A percentile compares a stretch with the other conserved stretches of the same genome.
phyloP scores from a whole-genome alignment of 352 stramenopile genomes.

The Bremia lactucae region DNA sequence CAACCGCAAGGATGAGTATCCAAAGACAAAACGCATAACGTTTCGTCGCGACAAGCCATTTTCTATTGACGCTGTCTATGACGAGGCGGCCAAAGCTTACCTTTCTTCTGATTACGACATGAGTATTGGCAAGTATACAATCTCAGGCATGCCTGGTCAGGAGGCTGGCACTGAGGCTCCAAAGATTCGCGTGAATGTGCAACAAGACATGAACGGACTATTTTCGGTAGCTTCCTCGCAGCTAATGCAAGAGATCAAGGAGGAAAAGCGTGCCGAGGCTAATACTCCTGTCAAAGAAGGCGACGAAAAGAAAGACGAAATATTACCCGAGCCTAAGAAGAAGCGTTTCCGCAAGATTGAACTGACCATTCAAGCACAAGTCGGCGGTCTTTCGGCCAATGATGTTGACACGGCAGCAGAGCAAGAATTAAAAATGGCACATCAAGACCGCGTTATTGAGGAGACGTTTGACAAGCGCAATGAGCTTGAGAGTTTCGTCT shows the following conservation, averaged over 20 bases:
- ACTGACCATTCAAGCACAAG: slow-evolving; percentile 55
- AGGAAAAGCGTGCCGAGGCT: slow-evolving; percentile 53
- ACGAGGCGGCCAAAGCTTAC: slow-evolving; percentile 59
- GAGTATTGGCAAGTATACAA: slow-evolving; percentile 88
- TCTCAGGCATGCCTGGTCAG: slow-evolving; percentile 79
- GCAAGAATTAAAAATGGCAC: slow-evolving; percentile 91
- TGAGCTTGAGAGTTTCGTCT: slow-evolving; percentile 99
- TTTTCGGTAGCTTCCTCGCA: slow-evolving; percentile 92
- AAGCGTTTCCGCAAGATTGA: slow-evolving; percentile 92
- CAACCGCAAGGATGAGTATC: slow-evolving; percentile 91
- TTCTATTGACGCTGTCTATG: slow-evolving; percentile 85
- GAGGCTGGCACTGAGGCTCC: slow-evolving; percentile 68
- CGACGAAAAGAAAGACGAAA: slow-evolving; percentile 67
- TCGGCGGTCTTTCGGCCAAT: slow-evolving; percentile 39
- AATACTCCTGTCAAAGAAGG: slow-evolving; percentile 48
- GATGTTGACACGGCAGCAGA: slow-evolving; percentile 71
- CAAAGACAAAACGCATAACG: slow-evolving; percentile 95
- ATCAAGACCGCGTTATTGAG: slow-evolving; percentile 91
- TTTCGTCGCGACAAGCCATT: slow-evolving; percentile 91
- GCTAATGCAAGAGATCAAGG: slow-evolving; percentile 95
- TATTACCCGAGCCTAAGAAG: slow-evolving; percentile 80
- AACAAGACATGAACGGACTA: slow-evolving; percentile 95
- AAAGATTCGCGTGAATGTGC: slow-evolving; percentile 95
- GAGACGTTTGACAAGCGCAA: slow-evolving; percentile 99
- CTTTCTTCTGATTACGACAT: slow-evolving; percentile 62